Base-by-base conservation (phyloP, 805 yeast genomes). In the Nakazawaea pomicola region DNA sequence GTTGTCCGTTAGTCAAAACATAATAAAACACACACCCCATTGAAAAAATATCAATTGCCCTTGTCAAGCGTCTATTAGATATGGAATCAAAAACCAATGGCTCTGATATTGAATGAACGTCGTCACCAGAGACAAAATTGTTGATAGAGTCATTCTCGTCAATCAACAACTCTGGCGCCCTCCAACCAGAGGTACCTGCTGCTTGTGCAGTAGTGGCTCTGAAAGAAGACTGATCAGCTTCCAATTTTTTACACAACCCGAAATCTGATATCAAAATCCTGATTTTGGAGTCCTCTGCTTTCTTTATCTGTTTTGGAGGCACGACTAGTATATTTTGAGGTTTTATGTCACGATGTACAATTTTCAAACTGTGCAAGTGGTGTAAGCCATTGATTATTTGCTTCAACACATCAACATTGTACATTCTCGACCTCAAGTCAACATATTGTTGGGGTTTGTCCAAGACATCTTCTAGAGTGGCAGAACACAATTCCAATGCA, bases 171-270 rank as follows among this genome's bases (percentile, higher is more conserved):
- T 93, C 99, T 0, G 99, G 99, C 0, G 99, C 98, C 51, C 97
- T 74, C 99, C 99, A 93, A 3, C 99, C 99, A 3, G 93, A 77
- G 0, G 99, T 93, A 2, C 99, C 99, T 0, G 97, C 95, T 15
- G 95, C 95, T 53, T 88, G 81, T 25, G 87, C 89, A 0, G 93
- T 82, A 0, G 96, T 91, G 0, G 96, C 95, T 47, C 91, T 74
- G 60, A 91, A 91, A 1, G 96, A 86, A 2, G 95, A 84, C 60
- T 93, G 96, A 51, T 89, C 98, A 12, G 80, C 77, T 47, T 93
- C 99, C 38, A 93, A 65, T 55, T 84, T 85, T 56, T 91, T 90
- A 58, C 99, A 93, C 7, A 93, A 72, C 0, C 99, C 99, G 65
- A 93, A 93, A 61, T 93, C 99, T 1, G 97, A 89, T 20, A 93